Base-by-base conservation (phyloP, 1,139 yeast species). In the Hansenula sp. region DNA sequence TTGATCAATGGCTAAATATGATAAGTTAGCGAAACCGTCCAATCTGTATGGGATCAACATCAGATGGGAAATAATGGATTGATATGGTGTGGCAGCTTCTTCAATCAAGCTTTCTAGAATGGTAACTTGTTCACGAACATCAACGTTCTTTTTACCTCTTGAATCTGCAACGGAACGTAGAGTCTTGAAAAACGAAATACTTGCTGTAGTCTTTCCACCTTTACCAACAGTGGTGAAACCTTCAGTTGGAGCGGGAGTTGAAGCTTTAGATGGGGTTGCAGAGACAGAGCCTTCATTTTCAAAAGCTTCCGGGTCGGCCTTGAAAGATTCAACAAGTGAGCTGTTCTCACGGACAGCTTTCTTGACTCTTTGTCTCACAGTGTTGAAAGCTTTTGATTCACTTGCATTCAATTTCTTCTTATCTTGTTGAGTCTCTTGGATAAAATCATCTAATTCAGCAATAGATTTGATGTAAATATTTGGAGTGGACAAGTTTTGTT, bases 141-240 rank as follows among this genome's bases (percentile, higher is more conserved):
- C 96, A 52, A 90, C 85, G 65, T 88, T 89, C 76, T 89, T 93
- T 73, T 91, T 91, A 73, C 99, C 99, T 69, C 99, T 84, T 41
- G 91, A 76, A 66, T 93, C 99, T 51, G 87, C 72, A 49, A 94
- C 82, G 44, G 80, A 70, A 62, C 84, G 79, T 62, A 93, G 75
- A 36, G 87, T 80, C 48, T 82, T 73, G 72, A 91, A 89, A 44
- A 91, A 82, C 36, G 63, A 63, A 18, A 55, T 50, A 39, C 57
- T 60, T 52, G 72, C 71, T 4, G 66, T 55, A 17, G 71, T 60
- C 48, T 65, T 66, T 27, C 70, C 70, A 36, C 68, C 62, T 53
- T 70, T 70, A 45, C 70, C 71, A 41, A 68, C 67, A 28, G 72
- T 62, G 29, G 74, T 58, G 44, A 67, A 65, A 3, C 71, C 72